Evolutionary conservation across 2,329 filamentous ascomycete species (phyloP).

Genomic region (Epichloe sp.): DNA sequence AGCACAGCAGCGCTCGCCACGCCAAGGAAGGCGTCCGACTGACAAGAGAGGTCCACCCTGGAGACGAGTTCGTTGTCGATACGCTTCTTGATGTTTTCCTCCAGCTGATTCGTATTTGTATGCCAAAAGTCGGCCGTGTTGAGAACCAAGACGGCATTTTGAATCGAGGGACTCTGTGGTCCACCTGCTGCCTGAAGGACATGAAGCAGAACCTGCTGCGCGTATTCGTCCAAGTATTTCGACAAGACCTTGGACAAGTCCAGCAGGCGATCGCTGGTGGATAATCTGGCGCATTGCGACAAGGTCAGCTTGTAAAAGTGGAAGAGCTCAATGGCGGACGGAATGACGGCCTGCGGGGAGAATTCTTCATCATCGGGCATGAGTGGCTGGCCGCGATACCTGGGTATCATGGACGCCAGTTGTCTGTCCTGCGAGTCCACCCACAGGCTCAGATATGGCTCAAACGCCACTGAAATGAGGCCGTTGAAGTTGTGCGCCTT

Average conservation of each 20-base stretch:
- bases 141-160: conserved; percentile 74
- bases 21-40: conserved; percentile 89
- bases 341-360: conserved; percentile 74
- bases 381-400: conserved; percentile 72
- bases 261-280: conserved; percentile 73
- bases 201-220: conserved; percentile 76
- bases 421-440: conserved; percentile 92
- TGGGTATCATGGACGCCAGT: conserved; percentile 70
- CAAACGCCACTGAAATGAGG: conserved; percentile 89
- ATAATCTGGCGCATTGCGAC: conserved; percentile 91
- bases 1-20: conserved; percentile 82
- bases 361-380: conserved; percentile 83
- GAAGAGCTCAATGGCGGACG: conserved; percentile 91
- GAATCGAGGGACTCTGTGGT: conserved; percentile 40
- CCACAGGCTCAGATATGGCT: conserved; percentile 94
- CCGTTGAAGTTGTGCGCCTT: conserved; percentile 70
- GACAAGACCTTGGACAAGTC: conserved; percentile 77
- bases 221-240: conserved; percentile 91
- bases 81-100: conserved; percentile 84
- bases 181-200: conserved; percentile 46
- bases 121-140: conserved; percentile 99
- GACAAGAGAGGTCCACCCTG: conserved; percentile 77
- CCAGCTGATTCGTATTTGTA: conserved; percentile 78
- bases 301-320: conserved; percentile 90
- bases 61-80: conserved; percentile 68